Percentiles rank a stretch among this genome's conserved stretches.
phyloP scores from a whole-genome alignment of 2,329 filamentous ascomycete genomes.

The Xylaria sp. region DNA sequence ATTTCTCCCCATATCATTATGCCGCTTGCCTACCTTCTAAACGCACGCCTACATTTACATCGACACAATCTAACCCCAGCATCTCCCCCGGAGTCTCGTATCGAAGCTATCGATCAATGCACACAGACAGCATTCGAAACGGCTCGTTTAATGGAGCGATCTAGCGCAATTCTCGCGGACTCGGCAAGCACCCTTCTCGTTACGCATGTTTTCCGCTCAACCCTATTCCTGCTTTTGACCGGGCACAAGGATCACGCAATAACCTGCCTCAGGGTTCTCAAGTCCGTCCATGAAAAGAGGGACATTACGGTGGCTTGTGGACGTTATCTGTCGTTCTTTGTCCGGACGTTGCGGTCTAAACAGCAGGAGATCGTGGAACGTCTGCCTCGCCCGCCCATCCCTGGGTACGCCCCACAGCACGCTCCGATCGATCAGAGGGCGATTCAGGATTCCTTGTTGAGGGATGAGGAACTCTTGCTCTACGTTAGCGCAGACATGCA shows the following conservation, averaged over 20 bases:
- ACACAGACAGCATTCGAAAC: slow-evolving; percentile 81
- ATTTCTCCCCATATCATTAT: slow-evolving; percentile 80
- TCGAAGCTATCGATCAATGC: slow-evolving; percentile 81
- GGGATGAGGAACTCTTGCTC: slow-evolving; percentile 88
- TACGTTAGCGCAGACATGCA: slow-evolving; percentile 91
- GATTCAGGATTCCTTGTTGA: slow-evolving; percentile 55
- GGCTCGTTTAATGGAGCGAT: slow-evolving; percentile 76
- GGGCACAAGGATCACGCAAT: slow-evolving; percentile 78
- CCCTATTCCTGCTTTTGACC: slow-evolving; percentile 80
- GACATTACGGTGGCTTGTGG: slow-evolving; percentile 83
- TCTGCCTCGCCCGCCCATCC: slow-evolving; percentile 45
- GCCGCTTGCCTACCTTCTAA: slow-evolving; percentile 82
- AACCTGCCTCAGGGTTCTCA: slow-evolving; percentile 76
- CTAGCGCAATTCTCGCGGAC: slow-evolving; percentile 69
- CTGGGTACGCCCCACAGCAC: slow-evolving; percentile 44
- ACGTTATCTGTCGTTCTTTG: slow-evolving; percentile 83
- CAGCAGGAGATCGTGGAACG: slow-evolving; percentile 58
- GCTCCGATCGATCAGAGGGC: slow-evolving; percentile 41
- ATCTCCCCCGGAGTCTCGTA: slow-evolving; percentile 73
- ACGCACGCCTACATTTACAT: slow-evolving; percentile 85
- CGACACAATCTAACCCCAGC: slow-evolving; percentile 85
- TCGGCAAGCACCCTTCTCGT: slow-evolving; percentile 80
- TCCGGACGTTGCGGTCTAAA: slow-evolving; percentile 71
- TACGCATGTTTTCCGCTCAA: slow-evolving; percentile 87
- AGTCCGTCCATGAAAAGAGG: slow-evolving; percentile 75